These are phyloP conservation scores for Ogataea degrootiae DNA, from an alignment of 805 yeast species.

Conservation along the genomic window DNA sequence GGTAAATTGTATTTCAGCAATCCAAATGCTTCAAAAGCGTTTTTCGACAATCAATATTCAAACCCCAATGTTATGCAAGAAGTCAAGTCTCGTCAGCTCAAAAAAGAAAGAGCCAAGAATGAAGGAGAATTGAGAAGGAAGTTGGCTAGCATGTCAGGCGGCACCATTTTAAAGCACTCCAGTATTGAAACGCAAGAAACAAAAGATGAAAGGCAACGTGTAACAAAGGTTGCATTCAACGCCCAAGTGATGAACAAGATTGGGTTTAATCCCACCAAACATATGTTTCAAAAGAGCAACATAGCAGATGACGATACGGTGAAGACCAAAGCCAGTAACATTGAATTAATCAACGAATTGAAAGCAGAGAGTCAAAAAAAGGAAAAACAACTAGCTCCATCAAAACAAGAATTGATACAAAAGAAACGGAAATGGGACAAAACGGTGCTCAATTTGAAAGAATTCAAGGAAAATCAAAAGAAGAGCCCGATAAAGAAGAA, in stretches of 20 bases:
- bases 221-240: conserved; percentile 24
- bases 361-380: conserved; percentile 8
- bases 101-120: conserved; percentile 34
- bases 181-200: conserved; percentile 18
- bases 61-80: conserved; percentile 43
- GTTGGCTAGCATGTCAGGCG: conserved; percentile 26
- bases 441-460: conserved; percentile 2
- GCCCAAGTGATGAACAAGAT: conserved; percentile 20
- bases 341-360: conserved; percentile 6
- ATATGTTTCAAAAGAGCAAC: conserved; percentile 14
- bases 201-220: conserved; percentile 16
- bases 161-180: conserved; percentile 11
- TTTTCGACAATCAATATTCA: conserved; percentile 44
- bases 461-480: background rate
- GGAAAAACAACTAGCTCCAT: conserved; percentile 14
- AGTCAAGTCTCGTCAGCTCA: conserved; percentile 34
- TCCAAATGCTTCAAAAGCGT: conserved; percentile 42
- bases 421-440: conserved; percentile 13
- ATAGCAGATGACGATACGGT: background rate
- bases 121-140: conserved; percentile 29
- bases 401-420: conserved; percentile 12
- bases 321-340: conserved; percentile 1
- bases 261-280: conserved; percentile 28
- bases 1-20: conserved; percentile 34
- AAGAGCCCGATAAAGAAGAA: background rate